Base-by-base conservation (phyloP, 1,284 basidiomycete genomes). In the Ganoderma sinense region DNA sequence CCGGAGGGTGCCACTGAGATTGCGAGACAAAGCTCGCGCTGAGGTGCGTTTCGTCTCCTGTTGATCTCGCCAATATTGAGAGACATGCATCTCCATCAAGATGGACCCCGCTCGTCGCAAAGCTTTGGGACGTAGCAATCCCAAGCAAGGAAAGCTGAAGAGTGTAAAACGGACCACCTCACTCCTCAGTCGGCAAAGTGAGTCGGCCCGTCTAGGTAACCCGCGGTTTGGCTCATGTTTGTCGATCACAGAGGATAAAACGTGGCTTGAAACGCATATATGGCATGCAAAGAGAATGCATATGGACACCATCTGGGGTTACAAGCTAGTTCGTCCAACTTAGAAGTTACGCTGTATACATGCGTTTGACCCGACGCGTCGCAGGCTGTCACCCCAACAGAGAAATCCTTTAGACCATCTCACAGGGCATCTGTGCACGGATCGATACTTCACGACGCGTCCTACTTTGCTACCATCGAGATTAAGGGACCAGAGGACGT, bases 271-370 rank as follows among this genome's bases (percentile, higher is more conserved):
- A 77, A 97, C 96, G 4, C 97, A 98, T 79, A 80, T 97, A 31
- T 98, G 95, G 94, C 97, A 98, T 77, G 93, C 96, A 0, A 98
- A 97, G 80, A 88, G 96, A 1, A 97, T 97, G 89, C 90, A 93
- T 73, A 97, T 98, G 97, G 87, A 91, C 73, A 91, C 91, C 73
- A 85, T 94, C 78, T 98, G 96, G 96, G 95, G 94, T 0, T 95
- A 95, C 78, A 86, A 94, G 74, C 83, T 98, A 62, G 95, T 94
- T 45, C 20, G 73, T 64, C 1, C 16, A 39, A 20, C 23, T 36
- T 4, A 31, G 45, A 18, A 41, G 33, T 29, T 18, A 8, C 45
- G 13, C 13, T 75, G 53, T 62, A 39, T 31, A 39, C 20, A 60
- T 33, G n/a, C 11, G 61, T 36, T 53, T 48, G 31, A 18, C 26